Base-by-base conservation (phyloP, 2,329 filamentous ascomycete species). In the Stachybotrys elegans region DNA sequence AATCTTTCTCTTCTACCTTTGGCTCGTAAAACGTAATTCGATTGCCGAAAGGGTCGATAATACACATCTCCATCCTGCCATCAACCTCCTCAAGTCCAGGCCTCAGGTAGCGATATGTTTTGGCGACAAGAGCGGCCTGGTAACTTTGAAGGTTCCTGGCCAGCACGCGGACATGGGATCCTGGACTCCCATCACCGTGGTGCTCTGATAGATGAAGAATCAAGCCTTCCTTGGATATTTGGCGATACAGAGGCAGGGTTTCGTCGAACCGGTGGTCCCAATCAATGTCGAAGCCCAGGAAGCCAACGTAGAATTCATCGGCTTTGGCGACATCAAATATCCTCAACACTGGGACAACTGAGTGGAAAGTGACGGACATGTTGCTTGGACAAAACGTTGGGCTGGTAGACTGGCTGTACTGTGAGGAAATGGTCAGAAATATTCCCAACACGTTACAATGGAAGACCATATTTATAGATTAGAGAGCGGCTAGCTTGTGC, bases 251-350 rank as follows among this genome's bases (percentile, higher is more conserved):
- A 16, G 51, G 51, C 4, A 43, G 44, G 32, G 34, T 41, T n/a
- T 46, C 45, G 44, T 50, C 51, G 42, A 48, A 51, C 21, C 47
- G 46, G 45, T 53, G 51, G 11, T 52, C 48, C 50, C 50, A 52
- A 38, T 53, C 50, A 16, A 46, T 39, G 20, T 20, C 37, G 45
- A 53, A 53, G 32, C 50, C 51, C 22, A 52, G 44, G 29, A 49
- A 51, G 27, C 37, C 42, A 22, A 49, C 32, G 45, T 53, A 53
- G 40, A 53, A 53, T 23, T 50, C 51, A 16, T 52, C 48, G 17
- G 51, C 50, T 35, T 52, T 53, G 45, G 48, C 31, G 6, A 49
- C 23, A 42, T 53, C 48, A 32, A 52, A 53, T 27, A 53, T 52
- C 35, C 51, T 40, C 38, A 53, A 38, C 25, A 53, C 46, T 16